A percentile compares a stretch with the other conserved stretches of the same genome.
Conservation (phyloP, 2,329 filamentous ascomycete genomes). For the Fusarium kyushuense region DNA sequence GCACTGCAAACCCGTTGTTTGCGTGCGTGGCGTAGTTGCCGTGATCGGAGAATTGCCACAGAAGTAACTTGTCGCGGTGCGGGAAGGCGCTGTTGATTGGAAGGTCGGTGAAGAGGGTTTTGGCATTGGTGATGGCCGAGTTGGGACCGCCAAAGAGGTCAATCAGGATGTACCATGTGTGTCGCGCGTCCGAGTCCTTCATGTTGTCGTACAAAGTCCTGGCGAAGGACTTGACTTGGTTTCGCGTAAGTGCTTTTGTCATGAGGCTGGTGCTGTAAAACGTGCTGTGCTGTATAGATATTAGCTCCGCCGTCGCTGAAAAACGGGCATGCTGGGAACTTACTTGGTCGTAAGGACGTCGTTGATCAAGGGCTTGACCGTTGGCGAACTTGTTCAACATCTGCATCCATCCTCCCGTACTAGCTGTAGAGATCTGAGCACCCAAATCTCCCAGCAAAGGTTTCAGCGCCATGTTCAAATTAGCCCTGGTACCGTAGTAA, state of each 20-base stretch:
- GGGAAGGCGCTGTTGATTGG: slow-evolving; percentile 52
- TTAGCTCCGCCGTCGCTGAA: slow-evolving; percentile 5
- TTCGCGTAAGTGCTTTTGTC: slow-evolving; percentile 43
- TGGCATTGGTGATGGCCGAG: slow-evolving; percentile 51
- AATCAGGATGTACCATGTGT: slow-evolving; percentile 45
- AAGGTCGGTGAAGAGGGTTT: slow-evolving; percentile 5
- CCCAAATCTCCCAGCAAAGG: slow-evolving; percentile 41
- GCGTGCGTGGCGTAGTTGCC: slow-evolving; percentile 49
- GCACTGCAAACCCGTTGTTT: slow-evolving; percentile 49
- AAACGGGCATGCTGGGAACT: neutral
- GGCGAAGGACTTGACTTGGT: slow-evolving; percentile 41
- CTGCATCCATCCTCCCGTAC: slow-evolving; percentile 46
- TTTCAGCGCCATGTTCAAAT: slow-evolving; percentile 27
- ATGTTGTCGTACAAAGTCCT: slow-evolving; percentile 36
- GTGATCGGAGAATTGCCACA: slow-evolving; percentile 64
- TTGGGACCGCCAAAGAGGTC: slow-evolving; percentile 52
- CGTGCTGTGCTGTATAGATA: slow-evolving; percentile 41
- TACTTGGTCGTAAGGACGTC: slow-evolving; percentile 45
- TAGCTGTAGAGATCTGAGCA: slow-evolving; percentile 17
- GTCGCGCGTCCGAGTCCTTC: slow-evolving; percentile 20
- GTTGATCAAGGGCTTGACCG: slow-evolving; percentile 41
- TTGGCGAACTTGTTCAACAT: slow-evolving; percentile 41
- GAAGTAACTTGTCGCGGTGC: slow-evolving; percentile 60
- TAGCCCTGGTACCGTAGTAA: slow-evolving; percentile 44
- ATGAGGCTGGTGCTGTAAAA: slow-evolving; percentile 51